A percentile compares a stretch with the other conserved stretches of the same genome.
Conservation (phyloP, 805 yeast species). For the Jamesozyma jinghongensis region DNA sequence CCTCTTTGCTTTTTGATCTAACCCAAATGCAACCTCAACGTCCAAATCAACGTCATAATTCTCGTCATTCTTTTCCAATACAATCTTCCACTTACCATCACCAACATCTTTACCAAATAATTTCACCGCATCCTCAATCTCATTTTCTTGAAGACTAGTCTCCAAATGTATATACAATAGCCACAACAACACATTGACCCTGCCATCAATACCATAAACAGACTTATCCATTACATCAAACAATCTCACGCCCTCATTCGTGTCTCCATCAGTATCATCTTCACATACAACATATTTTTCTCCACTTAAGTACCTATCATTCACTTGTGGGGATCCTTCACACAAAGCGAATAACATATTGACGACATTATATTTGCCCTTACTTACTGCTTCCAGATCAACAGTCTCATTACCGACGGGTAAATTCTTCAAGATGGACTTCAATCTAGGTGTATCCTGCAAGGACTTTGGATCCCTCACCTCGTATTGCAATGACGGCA, state of each 20-base stretch:
- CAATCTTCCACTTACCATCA: slow-evolving; percentile 1
- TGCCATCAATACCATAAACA: slow-evolving; percentile 48
- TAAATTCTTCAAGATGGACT: slow-evolving; percentile 63
- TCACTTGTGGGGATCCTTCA: slow-evolving; percentile 48
- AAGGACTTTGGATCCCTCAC: slow-evolving; percentile 54
- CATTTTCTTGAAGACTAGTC: slow-evolving; percentile 49
- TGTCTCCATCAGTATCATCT: slow-evolving; percentile 16
- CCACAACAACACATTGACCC: slow-evolving; percentile 77
- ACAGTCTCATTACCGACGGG: slow-evolving; percentile 25
- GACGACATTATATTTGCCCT: slow-evolving; percentile 51
- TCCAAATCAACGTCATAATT: slow-evolving; percentile 23
- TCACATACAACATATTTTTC: slow-evolving; percentile 13
- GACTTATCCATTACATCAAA: slow-evolving; percentile 67
- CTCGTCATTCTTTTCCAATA: slow-evolving; percentile 9
- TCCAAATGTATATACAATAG: slow-evolving; percentile 71
- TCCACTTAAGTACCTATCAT: slow-evolving; percentile 23
- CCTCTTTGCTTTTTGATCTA: slow-evolving; percentile 20
- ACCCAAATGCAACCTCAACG: slow-evolving; percentile 24
- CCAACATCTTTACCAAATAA: slow-evolving; percentile 11
- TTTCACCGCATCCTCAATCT: slow-evolving; percentile 28
- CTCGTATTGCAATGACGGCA: slow-evolving; percentile 68
- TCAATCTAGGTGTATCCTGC: slow-evolving; percentile 91
- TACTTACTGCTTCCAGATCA: slow-evolving; percentile 41
- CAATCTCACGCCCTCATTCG: slow-evolving; percentile 37
- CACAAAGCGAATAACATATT: slow-evolving; percentile 68